phyloP scores from a whole-genome alignment of 805 yeast genomes.

The Yamadazyma takamatsuzukensis region DNA sequence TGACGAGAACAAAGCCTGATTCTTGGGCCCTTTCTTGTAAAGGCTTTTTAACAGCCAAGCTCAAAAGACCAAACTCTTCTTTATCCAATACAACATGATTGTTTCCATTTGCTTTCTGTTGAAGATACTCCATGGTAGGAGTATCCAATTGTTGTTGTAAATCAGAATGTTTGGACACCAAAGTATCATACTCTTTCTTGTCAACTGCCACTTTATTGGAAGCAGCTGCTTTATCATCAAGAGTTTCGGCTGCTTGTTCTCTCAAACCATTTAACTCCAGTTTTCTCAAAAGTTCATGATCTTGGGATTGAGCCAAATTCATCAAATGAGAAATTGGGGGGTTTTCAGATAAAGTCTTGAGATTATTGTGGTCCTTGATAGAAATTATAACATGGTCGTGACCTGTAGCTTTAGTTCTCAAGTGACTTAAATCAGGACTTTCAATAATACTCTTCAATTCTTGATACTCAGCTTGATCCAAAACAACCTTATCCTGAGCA shows the following conservation, averaged over 20 bases:
- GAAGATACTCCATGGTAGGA: slow-evolving; percentile 12
- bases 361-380: slow-evolving; percentile 6
- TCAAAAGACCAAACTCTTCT: not conserved
- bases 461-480: slow-evolving; percentile 14
- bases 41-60: slow-evolving; percentile 3
- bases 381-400: slow-evolving; percentile 15
- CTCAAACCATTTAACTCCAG: slow-evolving; percentile 13
- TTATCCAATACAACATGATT: slow-evolving; percentile 7
- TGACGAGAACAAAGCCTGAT: slow-evolving; percentile 3
- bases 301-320: too few relatives aligned
- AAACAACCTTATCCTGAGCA: slow-evolving; percentile 10
- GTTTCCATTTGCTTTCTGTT: slow-evolving; percentile 5
- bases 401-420: slow-evolving; percentile 13
- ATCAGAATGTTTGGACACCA: slow-evolving; percentile 2
- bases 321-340: too few relatives aligned
- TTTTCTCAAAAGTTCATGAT: slow-evolving; percentile 12
- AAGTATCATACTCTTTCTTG: slow-evolving; percentile 10
- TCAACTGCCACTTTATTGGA: slow-evolving; percentile 11
- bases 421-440: slow-evolving; percentile 17
- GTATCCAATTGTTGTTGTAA: not conserved
- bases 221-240: slow-evolving; percentile 5
- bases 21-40: slow-evolving; percentile 7
- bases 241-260: slow-evolving; percentile 11
- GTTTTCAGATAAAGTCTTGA: slow-evolving; percentile 5
- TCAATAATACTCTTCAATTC: slow-evolving; percentile 9